Conservation (phyloP, 2,329 filamentous ascomycete species). For the Dichotomopilus funicola region DNA sequence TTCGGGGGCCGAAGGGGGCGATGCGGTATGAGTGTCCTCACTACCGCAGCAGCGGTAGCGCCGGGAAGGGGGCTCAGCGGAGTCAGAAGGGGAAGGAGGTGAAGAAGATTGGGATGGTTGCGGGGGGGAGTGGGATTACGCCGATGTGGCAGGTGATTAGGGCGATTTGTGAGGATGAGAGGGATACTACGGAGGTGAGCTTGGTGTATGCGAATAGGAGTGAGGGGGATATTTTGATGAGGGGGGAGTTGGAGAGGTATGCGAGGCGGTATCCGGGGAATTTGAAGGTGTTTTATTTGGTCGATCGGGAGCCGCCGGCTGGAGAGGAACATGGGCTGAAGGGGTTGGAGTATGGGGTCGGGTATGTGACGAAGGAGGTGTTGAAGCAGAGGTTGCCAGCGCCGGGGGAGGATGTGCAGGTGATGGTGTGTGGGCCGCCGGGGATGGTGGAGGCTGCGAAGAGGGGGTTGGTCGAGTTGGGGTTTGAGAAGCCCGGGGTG, state of each 20-base stretch:
- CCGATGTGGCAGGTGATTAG: constrained; percentile 58
- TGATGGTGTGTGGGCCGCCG: background rate
- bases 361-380: constrained; percentile 46
- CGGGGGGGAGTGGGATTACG: constrained; percentile 34
- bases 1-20: constrained; percentile 51
- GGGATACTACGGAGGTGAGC: constrained; percentile 49
- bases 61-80: too few species aligned
- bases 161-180: constrained; percentile 55
- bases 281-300: constrained; percentile 49
- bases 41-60: too few species aligned
- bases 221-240: constrained; percentile 54
- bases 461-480: constrained; percentile 36
- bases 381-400: constrained; percentile 27
- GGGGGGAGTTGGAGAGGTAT: constrained; percentile 48
- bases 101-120: constrained; percentile 43
- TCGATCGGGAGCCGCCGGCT: constrained; percentile 30
- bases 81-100: constrained; percentile 26
- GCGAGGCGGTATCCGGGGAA: constrained; percentile 45
- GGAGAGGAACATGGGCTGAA: constrained; percentile 22
- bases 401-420: background rate
- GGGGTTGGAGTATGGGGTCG: constrained; percentile 42
- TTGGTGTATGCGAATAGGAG: constrained; percentile 54
- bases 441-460: background rate
- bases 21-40: constrained; percentile 41
- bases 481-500: constrained; percentile 44